A percentile compares a stretch with the other conserved stretches of the same genome.
Evolutionary conservation across 257 asterid genomes (phyloP).

Genomic region (Capsicum chinense): DNA sequence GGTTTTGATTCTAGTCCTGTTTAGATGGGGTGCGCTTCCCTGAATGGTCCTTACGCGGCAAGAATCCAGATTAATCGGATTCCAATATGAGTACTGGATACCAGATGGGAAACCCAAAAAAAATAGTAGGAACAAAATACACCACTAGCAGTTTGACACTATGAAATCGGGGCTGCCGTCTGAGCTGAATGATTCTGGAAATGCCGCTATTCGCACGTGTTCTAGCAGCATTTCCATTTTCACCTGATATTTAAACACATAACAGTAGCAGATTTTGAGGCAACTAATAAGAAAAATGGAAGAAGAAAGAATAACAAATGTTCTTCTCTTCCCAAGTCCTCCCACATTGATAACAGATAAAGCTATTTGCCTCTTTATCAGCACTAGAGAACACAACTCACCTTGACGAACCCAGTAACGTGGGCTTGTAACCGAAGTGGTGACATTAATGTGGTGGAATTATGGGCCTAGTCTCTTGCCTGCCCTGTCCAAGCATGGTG

Average conservation of each 20-base stretch:
- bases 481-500: background rate
- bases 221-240: background rate
- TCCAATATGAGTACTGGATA: no score
- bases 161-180: no score
- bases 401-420: background rate
- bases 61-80: no score
- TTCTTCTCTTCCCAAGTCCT: background rate
- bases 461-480: background rate
- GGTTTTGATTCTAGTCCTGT: no score
- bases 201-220: background rate
- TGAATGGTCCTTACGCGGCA: no score
- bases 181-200: slow-evolving; percentile 34
- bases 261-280: background rate
- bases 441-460: background rate
- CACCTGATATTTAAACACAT: background rate
- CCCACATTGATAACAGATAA: background rate
- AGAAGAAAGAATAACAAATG: background rate
- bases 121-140: no score
- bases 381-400: background rate
- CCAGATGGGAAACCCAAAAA: no score
- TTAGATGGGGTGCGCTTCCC: no score
- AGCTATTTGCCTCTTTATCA: background rate
- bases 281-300: background rate
- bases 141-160: no score
- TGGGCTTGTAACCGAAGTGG: background rate